A percentile compares a stretch with the other conserved stretches of the same genome.
Evolutionary conservation across 352 stramenopile genomes (phyloP).

Genomic region (Phytophthora quininea): DNA sequence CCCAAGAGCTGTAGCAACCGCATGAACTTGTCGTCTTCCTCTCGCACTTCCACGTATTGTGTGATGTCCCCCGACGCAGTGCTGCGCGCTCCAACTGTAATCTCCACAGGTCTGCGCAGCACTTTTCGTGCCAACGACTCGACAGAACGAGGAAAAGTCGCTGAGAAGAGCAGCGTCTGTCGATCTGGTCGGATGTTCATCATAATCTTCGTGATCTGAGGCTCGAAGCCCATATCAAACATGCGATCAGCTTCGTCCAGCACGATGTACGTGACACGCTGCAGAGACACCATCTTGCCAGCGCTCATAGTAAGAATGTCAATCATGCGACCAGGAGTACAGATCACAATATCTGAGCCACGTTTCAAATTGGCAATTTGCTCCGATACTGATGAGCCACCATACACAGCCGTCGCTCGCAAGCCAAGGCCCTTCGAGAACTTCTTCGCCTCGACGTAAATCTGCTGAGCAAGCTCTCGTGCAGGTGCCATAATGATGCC

Average conservation of each 20-base stretch:
- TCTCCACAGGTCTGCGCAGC: conserved; percentile 96
- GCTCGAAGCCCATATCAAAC: conserved; percentile 99
- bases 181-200: conserved; percentile 91
- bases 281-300: conserved; percentile 95
- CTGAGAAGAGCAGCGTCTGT: conserved; percentile 97
- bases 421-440: conserved; percentile 94
- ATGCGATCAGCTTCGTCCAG: conserved; percentile 99
- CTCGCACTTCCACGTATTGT: conserved; percentile 98
- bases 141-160: conserved; percentile 96
- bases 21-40: conserved; percentile 99
- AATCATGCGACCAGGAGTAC: conserved; percentile 98
- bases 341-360: conserved; percentile 98
- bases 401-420: conserved; percentile 96
- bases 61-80: conserved; percentile 97
- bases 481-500: conserved; percentile 98
- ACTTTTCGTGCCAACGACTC: conserved; percentile 90
- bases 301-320: conserved; percentile 99
- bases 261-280: conserved; percentile 98
- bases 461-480: conserved; percentile 98
- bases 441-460: conserved; percentile 95
- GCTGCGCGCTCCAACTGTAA: conserved; percentile 95
- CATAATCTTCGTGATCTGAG: conserved; percentile 98
- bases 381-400: conserved; percentile 93
- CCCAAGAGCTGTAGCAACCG: conserved; percentile 96
- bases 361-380: conserved; percentile 99